Base-by-base conservation (phyloP, 2,329 filamentous ascomycete species). In the Magnaporthiopsis rhizophila region DNA sequence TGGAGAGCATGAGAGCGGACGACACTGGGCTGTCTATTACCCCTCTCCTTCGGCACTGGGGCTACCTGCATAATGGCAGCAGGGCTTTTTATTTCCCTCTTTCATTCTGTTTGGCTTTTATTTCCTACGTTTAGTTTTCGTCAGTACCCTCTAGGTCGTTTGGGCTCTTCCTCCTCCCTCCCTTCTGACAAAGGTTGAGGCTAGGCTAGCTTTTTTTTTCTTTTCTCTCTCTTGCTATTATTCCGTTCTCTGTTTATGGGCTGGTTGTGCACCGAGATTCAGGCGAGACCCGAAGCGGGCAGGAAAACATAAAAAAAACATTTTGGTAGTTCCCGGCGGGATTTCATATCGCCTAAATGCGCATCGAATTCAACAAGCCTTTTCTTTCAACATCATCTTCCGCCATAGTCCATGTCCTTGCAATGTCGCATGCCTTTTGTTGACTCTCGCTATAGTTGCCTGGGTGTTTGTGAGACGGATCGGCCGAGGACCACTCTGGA, bases 51-150 rank as follows among this genome's bases (percentile, higher is more conserved):
- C 45, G 3, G n/a, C 45, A 53, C 45, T 21, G 45, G 45, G 45
- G 45, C 45, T n/a, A 21, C 45, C 36, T 38, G 36, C 36, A 38
- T 38, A 38, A 38, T 38, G 15, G 36, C 36, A 38, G 36, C 36
- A 38, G 15, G 15, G 36, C 21, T 53, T 53, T 53, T n/a, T 21
- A n/a, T 13, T 38, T 15, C 12, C 9, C 36, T 13, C 11, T 38
- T 38, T 11, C 36, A 50, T 36, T 58, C n/a, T 62, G 59, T 45
- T 18, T 64, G 32, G 60, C 58, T 60, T 61, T 58, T 67, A 6
- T 67, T 21, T 53, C 45, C 45, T 53, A n/a, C n/a, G 45, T 53
- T 53, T n/a, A 4, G 18, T n/a, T n/a, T 21, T 21, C 7, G 45
- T 8, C n/a, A n/a, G n/a, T 53, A 53, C 45, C 45, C 18, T n/a